Evolutionary conservation across 1,284 basidiomycete genomes (phyloP), one percentile per base, ranked within the genome.

Genomic region (Puccinia novopanici): DNA sequence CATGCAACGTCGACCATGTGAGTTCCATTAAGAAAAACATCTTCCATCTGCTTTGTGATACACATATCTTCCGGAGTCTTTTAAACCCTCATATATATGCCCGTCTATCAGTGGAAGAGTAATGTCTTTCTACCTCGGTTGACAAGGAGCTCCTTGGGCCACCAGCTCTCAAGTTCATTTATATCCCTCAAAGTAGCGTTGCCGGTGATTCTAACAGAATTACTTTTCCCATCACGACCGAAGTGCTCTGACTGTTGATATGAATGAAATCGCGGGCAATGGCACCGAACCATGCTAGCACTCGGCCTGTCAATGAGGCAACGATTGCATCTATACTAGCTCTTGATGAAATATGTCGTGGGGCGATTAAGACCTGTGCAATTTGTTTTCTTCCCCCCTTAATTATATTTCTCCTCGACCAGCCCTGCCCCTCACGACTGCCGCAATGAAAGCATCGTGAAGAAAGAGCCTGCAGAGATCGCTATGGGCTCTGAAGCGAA

Each of bases 1-100:
- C 34, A 19, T 55, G 48, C 68, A 71, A 22, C 50, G 48, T 15
- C 48, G 68, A 71, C 68, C 68, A 52, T 71, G 68, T 71, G 68
- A 71, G 68, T 71, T 34, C 40, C n/a, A 34, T 34, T 34, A 34
- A 48, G 17, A 3, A 9, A 10, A 71, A 12, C 8, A 3, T 54
- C 48, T 34, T 42, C 22, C 67, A 52, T 17, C 24, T 54, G 48
- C 24, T 27, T 52, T 54, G 48, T 50, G 37, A 27, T 10, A 30
- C 10, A 52, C 13, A n/a, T 61, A 15, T 34, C 27, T 55, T 52
- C 67, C 34, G 27, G 24, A 52, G 19, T 37, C 68, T 52, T 54
- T 55, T 22, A 65, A 65, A 9, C 63, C 63, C 45, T 42, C 40
- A 27, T 34, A 37, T 61, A 4, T 13, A 19, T 61, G 19, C 37